These are phyloP conservation scores for Dioszegia hungarica DNA, from an alignment of 768 basidiomycete genomes.

Conservation along the genomic window DNA sequence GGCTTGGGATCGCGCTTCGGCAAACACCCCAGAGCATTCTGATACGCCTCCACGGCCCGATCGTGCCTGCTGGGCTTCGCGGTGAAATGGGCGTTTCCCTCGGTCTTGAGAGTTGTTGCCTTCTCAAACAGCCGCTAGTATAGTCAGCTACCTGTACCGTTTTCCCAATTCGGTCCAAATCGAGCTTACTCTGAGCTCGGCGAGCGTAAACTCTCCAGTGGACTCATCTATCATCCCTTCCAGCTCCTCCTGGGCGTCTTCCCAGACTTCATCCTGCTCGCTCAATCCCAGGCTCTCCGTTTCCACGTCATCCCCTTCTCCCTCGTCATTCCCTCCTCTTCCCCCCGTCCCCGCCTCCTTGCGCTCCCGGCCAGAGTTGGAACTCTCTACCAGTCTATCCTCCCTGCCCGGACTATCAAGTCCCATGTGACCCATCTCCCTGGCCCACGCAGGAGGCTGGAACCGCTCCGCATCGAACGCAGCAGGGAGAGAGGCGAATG, in stretches of 20 bases:
- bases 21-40: slow-evolving; percentile 62
- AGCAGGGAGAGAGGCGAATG: background rate
- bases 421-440: background rate
- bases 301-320: background rate
- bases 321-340: slow-evolving; percentile 6
- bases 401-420: background rate
- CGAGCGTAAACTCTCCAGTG: slow-evolving; percentile 11
- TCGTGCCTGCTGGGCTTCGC: slow-evolving; percentile 56
- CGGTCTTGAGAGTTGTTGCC: slow-evolving; percentile 63
- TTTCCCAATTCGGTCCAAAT: background rate
- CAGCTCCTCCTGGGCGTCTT: slow-evolving; percentile 22
- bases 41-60: slow-evolving; percentile 67
- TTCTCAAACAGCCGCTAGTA: slow-evolving; percentile 4
- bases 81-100: slow-evolving; percentile 73
- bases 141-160: background rate
- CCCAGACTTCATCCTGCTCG: slow-evolving; percentile 21
- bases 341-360: background rate
- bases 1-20: slow-evolving; percentile 49
- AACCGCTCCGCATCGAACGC: slow-evolving; percentile 22
- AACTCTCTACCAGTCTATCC: too few species aligned
- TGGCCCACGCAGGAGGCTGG: slow-evolving; percentile 31
- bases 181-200: background rate
- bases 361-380: too few species aligned
- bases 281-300: slow-evolving; percentile 5
- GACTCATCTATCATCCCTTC: slow-evolving; percentile 8